These are phyloP conservation scores for Didymella lethalis DNA, from an alignment of 2,329 filamentous ascomycete species.

Conservation along the genomic window DNA sequence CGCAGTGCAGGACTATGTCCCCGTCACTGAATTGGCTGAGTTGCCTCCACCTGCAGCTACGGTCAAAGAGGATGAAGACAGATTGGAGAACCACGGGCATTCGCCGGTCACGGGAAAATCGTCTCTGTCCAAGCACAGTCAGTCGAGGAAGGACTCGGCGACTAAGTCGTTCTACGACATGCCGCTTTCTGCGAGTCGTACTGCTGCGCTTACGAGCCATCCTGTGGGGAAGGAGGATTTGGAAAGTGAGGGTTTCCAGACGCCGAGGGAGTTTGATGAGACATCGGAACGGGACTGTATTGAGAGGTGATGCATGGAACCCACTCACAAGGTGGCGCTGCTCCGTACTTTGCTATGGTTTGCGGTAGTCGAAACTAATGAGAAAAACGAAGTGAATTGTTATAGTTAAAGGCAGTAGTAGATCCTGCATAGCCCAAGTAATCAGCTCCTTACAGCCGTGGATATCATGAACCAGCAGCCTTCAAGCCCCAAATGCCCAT, in stretches of 20 bases:
- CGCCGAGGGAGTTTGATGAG: slow-evolving; percentile 2
- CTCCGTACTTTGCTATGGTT: neutral
- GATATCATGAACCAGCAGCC: slow-evolving; percentile 22
- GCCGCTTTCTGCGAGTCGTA: slow-evolving; percentile 3
- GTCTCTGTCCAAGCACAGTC: neutral
- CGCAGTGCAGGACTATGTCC: neutral
- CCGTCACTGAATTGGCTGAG: neutral
- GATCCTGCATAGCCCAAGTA: slow-evolving; percentile 11
- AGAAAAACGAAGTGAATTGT: slow-evolving; percentile 23
- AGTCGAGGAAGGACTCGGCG: slow-evolving; percentile 13
- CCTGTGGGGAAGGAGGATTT: slow-evolving; percentile 10
- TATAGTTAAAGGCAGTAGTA: slow-evolving; percentile 25
- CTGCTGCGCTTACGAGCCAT: slow-evolving; percentile 18
- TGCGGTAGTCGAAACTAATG: neutral
- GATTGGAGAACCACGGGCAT: neutral
- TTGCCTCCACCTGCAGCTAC: neutral
- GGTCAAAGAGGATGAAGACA: neutral
- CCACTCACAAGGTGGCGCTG: neutral
- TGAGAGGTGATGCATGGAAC: neutral
- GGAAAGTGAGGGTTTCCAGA: slow-evolving; percentile 7
- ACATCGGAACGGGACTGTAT: neutral
- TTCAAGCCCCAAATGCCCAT: slow-evolving; percentile 15
- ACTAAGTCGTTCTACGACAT: slow-evolving; percentile 1
- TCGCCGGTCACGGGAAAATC: neutral
- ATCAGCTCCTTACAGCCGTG: slow-evolving; percentile 17